Evolutionary conservation across 495 filamentous ascomycete species (phyloP).

Genomic region (Penicillium coffeae): DNA sequence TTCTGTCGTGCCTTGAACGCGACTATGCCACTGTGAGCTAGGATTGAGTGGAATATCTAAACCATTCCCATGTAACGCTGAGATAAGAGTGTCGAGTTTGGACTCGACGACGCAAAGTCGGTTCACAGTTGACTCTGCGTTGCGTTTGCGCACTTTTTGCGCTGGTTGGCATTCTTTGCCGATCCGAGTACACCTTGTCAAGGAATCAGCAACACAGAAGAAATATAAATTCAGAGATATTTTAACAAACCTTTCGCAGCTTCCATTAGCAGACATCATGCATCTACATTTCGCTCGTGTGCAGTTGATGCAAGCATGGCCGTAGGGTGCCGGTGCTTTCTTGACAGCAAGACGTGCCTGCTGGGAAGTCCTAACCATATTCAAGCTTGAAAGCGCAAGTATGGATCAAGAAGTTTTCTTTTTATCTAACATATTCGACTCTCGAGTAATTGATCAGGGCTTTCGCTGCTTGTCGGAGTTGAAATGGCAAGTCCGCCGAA

Average conservation of each 20-base stretch:
- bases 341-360: too few relatives aligned
- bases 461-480: too few relatives aligned
- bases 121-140: conserved; percentile 3
- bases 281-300: conserved; percentile 50
- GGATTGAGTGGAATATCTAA: not conserved
- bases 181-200: conserved; percentile 21
- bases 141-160: conserved; percentile 19
- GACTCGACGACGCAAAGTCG: not conserved
- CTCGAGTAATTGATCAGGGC: too few relatives aligned
- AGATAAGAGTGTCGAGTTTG: not conserved
- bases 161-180: conserved; percentile 32
- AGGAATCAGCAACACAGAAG: too few relatives aligned
- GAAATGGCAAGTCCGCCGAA: too few relatives aligned
- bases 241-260: conserved; percentile 38
- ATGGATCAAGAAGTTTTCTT: too few relatives aligned
- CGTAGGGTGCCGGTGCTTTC: not conserved
- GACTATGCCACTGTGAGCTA: not conserved
- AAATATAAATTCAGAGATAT: not conserved
- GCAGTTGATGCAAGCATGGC: conserved; percentile 46
- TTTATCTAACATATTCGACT: too few relatives aligned
- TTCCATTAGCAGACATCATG: conserved; percentile 27
- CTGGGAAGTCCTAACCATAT: too few relatives aligned
- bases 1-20: not conserved
- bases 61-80: not conserved
- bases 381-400: too few relatives aligned